Evolutionary conservation across 2,329 filamentous ascomycete species (phyloP), one percentile per base, ranked within the genome.

Genomic region (Lasiodiplodia citricola): DNA sequence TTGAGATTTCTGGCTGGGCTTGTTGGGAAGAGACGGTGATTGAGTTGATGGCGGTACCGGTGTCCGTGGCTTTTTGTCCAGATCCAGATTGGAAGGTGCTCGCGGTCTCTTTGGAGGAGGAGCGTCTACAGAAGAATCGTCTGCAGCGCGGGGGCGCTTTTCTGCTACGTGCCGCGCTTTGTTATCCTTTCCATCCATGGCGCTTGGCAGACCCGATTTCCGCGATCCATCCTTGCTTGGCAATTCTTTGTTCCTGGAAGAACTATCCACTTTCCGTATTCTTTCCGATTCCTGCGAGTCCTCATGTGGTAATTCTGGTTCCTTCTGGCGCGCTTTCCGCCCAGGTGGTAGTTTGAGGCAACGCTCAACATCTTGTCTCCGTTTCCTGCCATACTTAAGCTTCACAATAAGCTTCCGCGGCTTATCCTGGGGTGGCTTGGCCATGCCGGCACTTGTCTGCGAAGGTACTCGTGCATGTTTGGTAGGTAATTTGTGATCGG

Each of bases 311-410:
- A 38, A 57, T 18, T 71, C 67, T 10, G 62, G 54, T 18, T 56
- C 67, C 18, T 69, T 64, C 8, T 52, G 63, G 14, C 74, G 76
- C 38, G 78, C 74, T 64, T 75, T 79, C 16, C 69, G 68, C 14
- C 31, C 64, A 0, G 78, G 73, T 6, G 78, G 77, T 10, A 80
- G 71, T 13, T 73, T 74, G 56, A 81, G 73, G 14, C 78, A 68
- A 31, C 75, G 71, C 37, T 83, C 81, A 38, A 87, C 80, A n/a
- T 82, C 81, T 66, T 81, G 82, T 52, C 78, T 77, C 72, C 84
- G 83, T 51, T 80, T 75, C 72, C 83, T 86, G 18, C 84, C 83
- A 72, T 86, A 87, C 69, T 82, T 86, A 51, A 87, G 74, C 70
- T 80, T 85, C 31, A 86, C 82, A 55, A 86, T 76, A 44, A 84